Conservation (phyloP, 768 basidiomycete genomes). For the Vararia minispora region DNA sequence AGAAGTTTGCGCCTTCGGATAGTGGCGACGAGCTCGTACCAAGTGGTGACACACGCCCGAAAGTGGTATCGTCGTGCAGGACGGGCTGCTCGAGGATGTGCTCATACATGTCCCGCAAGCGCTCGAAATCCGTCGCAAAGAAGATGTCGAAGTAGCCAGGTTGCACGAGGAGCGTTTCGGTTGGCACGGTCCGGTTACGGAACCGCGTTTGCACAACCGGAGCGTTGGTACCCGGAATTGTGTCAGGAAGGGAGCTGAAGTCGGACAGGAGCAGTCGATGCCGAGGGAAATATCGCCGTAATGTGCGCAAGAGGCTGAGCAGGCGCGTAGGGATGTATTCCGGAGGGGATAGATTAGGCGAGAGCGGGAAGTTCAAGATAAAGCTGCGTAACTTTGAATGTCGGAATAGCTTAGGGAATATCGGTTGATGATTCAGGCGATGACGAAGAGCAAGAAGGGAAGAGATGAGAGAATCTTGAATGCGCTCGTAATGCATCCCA, state of each 20-base stretch:
- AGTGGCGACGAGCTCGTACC: slow-evolving; percentile 36
- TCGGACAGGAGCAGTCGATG: slow-evolving; percentile 94
- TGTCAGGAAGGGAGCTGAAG: slow-evolving; percentile 80
- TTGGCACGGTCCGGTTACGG: slow-evolving; percentile 76
- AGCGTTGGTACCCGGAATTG: slow-evolving; percentile 63
- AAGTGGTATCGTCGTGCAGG: slow-evolving; percentile 17
- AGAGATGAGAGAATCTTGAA: slow-evolving; percentile 75
- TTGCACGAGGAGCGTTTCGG: slow-evolving; percentile 81
- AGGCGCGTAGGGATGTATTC: slow-evolving; percentile 93
- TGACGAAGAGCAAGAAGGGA: slow-evolving; percentile 66
- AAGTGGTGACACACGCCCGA: slow-evolving; percentile 40
- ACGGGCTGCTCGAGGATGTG: slow-evolving; percentile 55
- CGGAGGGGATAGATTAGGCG: slow-evolving; percentile 76
- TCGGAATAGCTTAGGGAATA: slow-evolving; percentile 44
- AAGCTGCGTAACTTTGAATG: slow-evolving; percentile 48
- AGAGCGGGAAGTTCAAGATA: slow-evolving; percentile 72
- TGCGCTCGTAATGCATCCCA: slow-evolving; percentile 66
- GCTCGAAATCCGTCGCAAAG: slow-evolving; percentile 88
- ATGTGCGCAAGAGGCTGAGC: slow-evolving; percentile 69
- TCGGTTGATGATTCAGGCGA: slow-evolving; percentile 44
- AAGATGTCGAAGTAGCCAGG: slow-evolving; percentile 98
- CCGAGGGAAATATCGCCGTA: slow-evolving; percentile 77
- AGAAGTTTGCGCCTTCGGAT: slow-evolving; percentile 52
- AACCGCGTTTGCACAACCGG: slow-evolving; percentile 96
- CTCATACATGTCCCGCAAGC: slow-evolving; percentile 85